Evolutionary conservation across 768 basidiomycete genomes (phyloP), one percentile per base, ranked within the genome.

Genomic region (Xerocomellus chrysenteron): DNA sequence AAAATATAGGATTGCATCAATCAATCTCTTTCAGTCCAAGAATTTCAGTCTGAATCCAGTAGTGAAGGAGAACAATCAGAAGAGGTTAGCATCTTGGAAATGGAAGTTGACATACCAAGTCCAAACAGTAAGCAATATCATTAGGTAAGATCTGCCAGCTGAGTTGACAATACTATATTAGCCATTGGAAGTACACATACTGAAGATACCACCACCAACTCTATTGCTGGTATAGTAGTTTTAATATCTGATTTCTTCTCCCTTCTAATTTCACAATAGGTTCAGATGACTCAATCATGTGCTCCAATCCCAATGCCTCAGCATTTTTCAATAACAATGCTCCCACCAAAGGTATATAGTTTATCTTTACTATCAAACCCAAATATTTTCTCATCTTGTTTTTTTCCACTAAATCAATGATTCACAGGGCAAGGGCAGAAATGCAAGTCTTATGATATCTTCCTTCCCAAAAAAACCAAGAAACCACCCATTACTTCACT

Each of bases 181-280:
- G 55, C 19, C 16, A n/a, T 14, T 32, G 21, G 5, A 37, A 13
- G 13, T 6, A 13, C 6, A 17, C 4, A 2, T 5, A 5, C 11
- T 26, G 1, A 9, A 24, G 19, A 42, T 1, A 16, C 21, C 0
- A 0, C 2, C 1, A 12, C 19, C 4, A 19, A 4, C 6, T 1
- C 5, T 21, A 3, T 6, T 12, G 2, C 16, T 21, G 46, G 59
- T 52, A 52, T 39, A 19, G 9, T 12, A 6, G 1, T 47, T 19
- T 52, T 1, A 24, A 28, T 51, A 4, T 26, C 2, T 30, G 2
- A 5, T 10, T 26, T 16, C 5, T 14, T 1, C 4, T 39, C 1
- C 1, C 3, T 13, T 16, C 4, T 47, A 6, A 61, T 33, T 14
- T 12, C 8, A 13, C 0, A 6, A n/a, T 50, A 57, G 60, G 11